A percentile compares a stretch with the other conserved stretches of the same genome.
Evolutionary conservation across 2,329 filamentous ascomycete genomes (phyloP).

Genomic region (Aureobasidium mangrovei): DNA sequence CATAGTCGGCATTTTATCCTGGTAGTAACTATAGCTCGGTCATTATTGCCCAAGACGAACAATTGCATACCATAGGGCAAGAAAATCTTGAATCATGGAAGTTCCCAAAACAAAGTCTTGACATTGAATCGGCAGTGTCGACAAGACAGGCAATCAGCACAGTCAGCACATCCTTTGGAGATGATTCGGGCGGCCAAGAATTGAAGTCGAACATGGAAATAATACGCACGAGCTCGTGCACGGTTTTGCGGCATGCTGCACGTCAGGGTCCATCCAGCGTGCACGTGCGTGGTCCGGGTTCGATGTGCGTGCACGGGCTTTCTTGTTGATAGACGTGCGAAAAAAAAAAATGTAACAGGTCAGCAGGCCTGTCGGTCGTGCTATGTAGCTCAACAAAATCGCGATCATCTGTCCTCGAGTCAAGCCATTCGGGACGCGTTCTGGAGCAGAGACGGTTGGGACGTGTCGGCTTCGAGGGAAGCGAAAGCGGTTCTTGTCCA

Average conservation of each 20-base stretch:
- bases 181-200: background rate
- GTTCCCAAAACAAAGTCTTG: too few relatives aligned
- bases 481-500: too few relatives aligned
- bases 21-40: too few relatives aligned
- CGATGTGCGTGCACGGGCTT: background rate
- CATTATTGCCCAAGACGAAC: too few relatives aligned
- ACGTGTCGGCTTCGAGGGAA: background rate
- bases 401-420: background rate
- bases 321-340: background rate
- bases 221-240: background rate
- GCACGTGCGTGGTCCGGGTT: constrained; percentile 5
- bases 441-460: background rate
- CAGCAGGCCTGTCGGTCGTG: background rate
- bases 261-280: background rate
- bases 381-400: background rate
- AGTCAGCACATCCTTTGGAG: background rate
- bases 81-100: too few relatives aligned
- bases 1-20: too few relatives aligned
- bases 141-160: background rate
- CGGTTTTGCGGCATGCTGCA: background rate
- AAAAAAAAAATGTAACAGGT: background rate
- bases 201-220: background rate
- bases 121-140: too few relatives aligned
- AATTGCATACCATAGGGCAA: too few relatives aligned
- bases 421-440: background rate